Evolutionary conservation across 768 basidiomycete genomes (phyloP).

Genomic region (Rhizopogon salebrosus): DNA sequence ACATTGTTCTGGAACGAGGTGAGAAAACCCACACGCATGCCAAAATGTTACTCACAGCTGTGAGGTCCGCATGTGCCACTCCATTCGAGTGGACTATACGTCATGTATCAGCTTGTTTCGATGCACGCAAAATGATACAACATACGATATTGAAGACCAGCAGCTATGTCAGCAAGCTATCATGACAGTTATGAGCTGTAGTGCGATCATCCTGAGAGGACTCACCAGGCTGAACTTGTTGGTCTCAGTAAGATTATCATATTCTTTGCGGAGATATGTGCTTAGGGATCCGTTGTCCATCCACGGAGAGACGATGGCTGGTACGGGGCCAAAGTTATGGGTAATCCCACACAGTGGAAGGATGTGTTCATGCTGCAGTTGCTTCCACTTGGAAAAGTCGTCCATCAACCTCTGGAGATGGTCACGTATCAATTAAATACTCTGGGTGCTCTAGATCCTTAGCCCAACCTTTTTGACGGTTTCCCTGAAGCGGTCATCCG

Average conservation of each 20-base stretch:
- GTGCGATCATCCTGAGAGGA: background rate
- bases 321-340: conserved; percentile 13
- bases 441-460: no score
- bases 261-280: conserved; percentile 6
- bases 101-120: background rate
- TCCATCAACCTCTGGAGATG: background rate
- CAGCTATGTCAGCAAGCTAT: background rate
- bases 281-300: conserved; percentile 10
- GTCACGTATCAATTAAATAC: background rate
- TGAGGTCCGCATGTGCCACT: background rate
- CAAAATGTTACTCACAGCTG: background rate
- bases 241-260: conserved; percentile 3
- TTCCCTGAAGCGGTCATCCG: background rate
- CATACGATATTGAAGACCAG: background rate
- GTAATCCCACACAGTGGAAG: conserved; percentile 12
- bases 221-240: conserved; percentile 12
- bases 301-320: conserved; percentile 17
- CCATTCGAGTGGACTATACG: background rate
- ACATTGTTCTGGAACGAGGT: background rate
- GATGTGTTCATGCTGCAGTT: conserved; percentile 13
- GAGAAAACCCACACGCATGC: background rate
- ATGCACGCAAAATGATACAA: background rate
- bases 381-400: conserved; percentile 7
- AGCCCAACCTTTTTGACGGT: no score
- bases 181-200: background rate